Evolutionary conservation across 352 stramenopile genomes (phyloP), one percentile per base, ranked within the genome.

Genomic region (Thraustochytrium striatum): DNA sequence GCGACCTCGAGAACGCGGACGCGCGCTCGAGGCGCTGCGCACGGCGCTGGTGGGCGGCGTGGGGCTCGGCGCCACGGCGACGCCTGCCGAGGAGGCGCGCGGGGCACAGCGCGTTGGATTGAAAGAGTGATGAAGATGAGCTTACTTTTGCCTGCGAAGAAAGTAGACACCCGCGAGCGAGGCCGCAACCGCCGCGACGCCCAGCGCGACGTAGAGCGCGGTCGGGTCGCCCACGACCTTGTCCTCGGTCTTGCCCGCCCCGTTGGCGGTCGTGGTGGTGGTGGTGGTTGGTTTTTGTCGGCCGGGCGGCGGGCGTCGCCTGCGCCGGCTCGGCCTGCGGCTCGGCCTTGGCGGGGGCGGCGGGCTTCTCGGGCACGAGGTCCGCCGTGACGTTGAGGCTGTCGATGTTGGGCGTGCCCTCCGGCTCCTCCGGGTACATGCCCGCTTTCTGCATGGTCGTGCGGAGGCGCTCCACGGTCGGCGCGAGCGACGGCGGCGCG

Each of bases 401-500:
- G 19, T 58, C 43, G 39, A 3, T 16, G 59, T n/a, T n/a, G n/a
- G n/a, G n/a, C n/a, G n/a, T n/a, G n/a, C n/a, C n/a, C 25, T 55
- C 47, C 16, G 16, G 16, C 25, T 75, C 65, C 5, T 39, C n/a
- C 13, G 65, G 65, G 52, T 62, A 61, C 1, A 75, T 30, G 25
- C 52, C 52, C 7, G 70, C 70, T 0, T 47, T n/a, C 36, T 80
- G 70, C 70, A 80, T 80, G 33, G 79, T 73, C 16, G 11, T 9
- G 32, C 58, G 38, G 30, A 80, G 39, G 55, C 25, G 28, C 11
- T 80, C 70, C 21, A 80, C 70, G 28, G 39, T 11, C 25, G 5
- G 8, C 41, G 47, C 39, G 43, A 80, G 41, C n/a, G 79, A 57
- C 8, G 38, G 30, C 16, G 58, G 58, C 35, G 35, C 50, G 0